phyloP scores from a whole-genome alignment of 352 stramenopile species.

The Pythium vanterpoolii region DNA sequence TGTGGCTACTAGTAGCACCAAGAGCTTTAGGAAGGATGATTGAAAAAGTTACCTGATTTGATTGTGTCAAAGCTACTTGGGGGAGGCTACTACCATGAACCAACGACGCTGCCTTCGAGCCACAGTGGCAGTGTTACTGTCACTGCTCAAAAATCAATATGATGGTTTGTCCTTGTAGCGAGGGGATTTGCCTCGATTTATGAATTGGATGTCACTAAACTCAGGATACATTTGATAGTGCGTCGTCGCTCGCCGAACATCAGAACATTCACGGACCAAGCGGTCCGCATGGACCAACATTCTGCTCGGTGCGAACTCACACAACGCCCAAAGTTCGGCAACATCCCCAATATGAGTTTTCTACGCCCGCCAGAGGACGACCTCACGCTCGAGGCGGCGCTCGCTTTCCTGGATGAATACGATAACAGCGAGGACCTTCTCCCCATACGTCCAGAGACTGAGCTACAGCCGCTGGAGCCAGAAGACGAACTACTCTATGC shows the following conservation, averaged over 20 bases:
- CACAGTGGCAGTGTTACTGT: too few species aligned
- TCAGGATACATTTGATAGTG: background rate
- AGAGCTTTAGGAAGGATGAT: too few species aligned
- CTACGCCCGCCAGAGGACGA: slow-evolving; percentile 1
- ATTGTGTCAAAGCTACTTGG: too few species aligned
- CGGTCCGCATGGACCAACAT: background rate
- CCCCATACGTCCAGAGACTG: background rate
- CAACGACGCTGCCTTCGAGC: too few species aligned
- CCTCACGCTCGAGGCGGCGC: slow-evolving; percentile 2
- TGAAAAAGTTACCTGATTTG: too few species aligned
- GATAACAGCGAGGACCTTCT: background rate
- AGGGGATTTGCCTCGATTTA: too few species aligned
- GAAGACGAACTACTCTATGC: background rate
- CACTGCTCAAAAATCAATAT: too few species aligned
- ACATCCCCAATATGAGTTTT: background rate
- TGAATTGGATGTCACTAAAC: background rate
- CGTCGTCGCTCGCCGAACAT: background rate
- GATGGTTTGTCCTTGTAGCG: too few species aligned
- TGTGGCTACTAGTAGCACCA: too few species aligned
- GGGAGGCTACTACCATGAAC: too few species aligned
- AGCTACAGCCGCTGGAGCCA: background rate
- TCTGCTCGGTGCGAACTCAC: background rate
- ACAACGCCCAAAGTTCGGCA: background rate
- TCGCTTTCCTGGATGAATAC: slow-evolving; percentile 17
- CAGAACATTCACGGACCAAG: background rate